phyloP scores from a whole-genome alignment of 805 yeast genomes.

The Ogataea philodendri region DNA sequence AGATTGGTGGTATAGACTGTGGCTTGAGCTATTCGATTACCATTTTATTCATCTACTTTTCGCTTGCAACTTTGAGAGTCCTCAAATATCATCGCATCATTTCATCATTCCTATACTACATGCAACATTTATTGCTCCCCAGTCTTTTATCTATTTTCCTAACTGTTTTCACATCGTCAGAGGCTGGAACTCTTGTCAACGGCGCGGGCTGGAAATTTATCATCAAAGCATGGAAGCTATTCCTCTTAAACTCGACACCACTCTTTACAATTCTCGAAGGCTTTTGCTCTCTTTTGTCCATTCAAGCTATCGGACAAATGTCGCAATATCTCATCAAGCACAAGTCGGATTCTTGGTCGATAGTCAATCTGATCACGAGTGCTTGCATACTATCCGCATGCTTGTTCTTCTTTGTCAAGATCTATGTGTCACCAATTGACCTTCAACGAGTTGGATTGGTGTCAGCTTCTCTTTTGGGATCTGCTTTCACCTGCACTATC shows the following conservation, averaged over 20 bases:
- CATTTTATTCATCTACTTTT: constrained; percentile 65
- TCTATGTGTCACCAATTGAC: constrained; percentile 75
- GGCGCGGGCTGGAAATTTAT: constrained; percentile 37
- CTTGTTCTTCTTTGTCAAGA: constrained; percentile 74
- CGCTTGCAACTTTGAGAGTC: constrained; percentile 70
- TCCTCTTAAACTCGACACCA: constrained; percentile 80
- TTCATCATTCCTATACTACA: constrained; percentile 58
- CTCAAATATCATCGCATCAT: constrained; percentile 44
- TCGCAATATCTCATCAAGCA: constrained; percentile 62
- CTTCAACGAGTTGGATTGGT: constrained; percentile 57
- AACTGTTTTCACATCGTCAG: constrained; percentile 46
- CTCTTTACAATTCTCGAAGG: constrained; percentile 89
- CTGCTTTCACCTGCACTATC: constrained; percentile 71
- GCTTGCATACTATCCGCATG: constrained; percentile 76
- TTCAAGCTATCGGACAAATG: constrained; percentile 88
- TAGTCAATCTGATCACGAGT: constrained; percentile 65
- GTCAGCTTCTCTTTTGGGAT: constrained; percentile 83
- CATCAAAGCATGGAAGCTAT: constrained; percentile 66
- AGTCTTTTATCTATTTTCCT: constrained; percentile 70
- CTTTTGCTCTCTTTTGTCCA: constrained; percentile 84
- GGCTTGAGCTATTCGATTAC: constrained; percentile 83
- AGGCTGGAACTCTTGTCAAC: constrained; percentile 20
- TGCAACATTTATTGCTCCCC: constrained; percentile 83
- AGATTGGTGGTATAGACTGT: constrained; percentile 87
- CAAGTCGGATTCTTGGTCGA: constrained; percentile 76